Evolutionary conservation across 2,329 filamentous ascomycete genomes (phyloP).

Genomic region (Aureobasidium vineae): DNA sequence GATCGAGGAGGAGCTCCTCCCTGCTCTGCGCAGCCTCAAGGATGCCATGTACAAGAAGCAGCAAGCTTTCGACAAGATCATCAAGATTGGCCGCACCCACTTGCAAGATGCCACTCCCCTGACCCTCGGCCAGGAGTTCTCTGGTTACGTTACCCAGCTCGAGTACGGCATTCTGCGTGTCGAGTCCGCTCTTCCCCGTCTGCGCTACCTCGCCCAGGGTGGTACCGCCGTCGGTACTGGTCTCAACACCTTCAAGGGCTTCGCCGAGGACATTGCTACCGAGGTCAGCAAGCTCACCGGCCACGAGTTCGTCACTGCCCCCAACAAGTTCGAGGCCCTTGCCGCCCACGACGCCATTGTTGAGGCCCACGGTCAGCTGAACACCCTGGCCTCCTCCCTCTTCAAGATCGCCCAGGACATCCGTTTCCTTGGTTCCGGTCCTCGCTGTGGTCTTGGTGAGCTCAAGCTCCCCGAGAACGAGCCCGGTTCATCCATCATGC

Average conservation of each 20-base stretch:
- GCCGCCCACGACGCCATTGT: conserved; percentile 95
- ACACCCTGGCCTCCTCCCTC: conserved; percentile 85
- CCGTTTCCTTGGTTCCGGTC: conserved; percentile 92
- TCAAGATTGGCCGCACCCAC: conserved; percentile 98
- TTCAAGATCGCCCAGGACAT: conserved; percentile 99
- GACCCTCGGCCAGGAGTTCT: conserved; percentile 96
- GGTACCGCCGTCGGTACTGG: conserved; percentile 96
- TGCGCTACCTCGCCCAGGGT: conserved; percentile 86
- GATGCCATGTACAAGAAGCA: conserved; percentile 84
- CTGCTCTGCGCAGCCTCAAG: conserved; percentile 76
- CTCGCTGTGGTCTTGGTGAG: conserved; percentile 93
- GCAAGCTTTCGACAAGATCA: conserved; percentile 86
- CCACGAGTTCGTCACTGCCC: conserved; percentile 89
- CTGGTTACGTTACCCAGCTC: conserved; percentile 92
- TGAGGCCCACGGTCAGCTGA: conserved; percentile 88
- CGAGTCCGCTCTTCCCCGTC: conserved; percentile 75
- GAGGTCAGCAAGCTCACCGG: conserved; percentile 93
- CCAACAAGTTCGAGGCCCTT: conserved; percentile 98
- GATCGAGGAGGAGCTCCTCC: conserved; percentile 80
- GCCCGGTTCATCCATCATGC: conserved; percentile 97
- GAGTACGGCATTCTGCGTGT: conserved; percentile 87
- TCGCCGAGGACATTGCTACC: conserved; percentile 86
- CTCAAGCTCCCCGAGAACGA: conserved; percentile 95
- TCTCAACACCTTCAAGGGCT: conserved; percentile 95
- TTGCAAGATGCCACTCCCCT: conserved; percentile 95